These are phyloP conservation scores for Usnea hakonensis DNA, from an alignment of 495 filamentous ascomycete species.

Conservation along the genomic window DNA sequence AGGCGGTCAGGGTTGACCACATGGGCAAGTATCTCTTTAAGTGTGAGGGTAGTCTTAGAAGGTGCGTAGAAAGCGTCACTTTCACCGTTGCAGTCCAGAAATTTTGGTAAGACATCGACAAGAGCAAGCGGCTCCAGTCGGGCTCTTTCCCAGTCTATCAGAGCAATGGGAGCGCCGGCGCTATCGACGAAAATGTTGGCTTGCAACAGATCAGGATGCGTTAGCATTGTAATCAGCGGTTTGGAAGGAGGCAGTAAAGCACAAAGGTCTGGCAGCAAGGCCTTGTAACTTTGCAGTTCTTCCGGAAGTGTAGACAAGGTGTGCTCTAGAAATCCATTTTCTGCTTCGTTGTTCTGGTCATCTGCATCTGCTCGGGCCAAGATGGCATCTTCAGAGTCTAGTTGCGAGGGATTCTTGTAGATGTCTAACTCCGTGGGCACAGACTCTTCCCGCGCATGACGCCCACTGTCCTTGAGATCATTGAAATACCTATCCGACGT, in stretches of 20 bases:
- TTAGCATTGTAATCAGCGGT: slow-evolving; percentile 29
- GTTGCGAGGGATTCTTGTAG: too few species aligned
- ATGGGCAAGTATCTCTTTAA: background rate
- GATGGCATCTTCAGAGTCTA: background rate
- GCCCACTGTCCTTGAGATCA: background rate
- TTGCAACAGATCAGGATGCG: slow-evolving; percentile 40
- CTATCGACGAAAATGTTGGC: slow-evolving; percentile 46
- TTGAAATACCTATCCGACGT: background rate
- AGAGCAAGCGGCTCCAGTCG: background rate
- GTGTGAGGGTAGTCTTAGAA: background rate
- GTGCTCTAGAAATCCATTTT: background rate
- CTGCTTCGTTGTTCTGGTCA: background rate
- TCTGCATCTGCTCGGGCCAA: background rate
- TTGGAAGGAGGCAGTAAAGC: background rate
- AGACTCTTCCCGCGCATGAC: background rate
- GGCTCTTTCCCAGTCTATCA: slow-evolving; percentile 44
- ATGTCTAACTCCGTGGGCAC: background rate
- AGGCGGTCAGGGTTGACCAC: background rate
- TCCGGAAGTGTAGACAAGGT: background rate
- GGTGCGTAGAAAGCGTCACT: background rate
- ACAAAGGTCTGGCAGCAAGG: background rate
- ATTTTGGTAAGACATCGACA: background rate
- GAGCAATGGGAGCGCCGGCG: slow-evolving; percentile 34
- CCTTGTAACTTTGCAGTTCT: background rate
- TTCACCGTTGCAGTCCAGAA: background rate